A percentile compares a stretch with the other conserved stretches of the same genome.
Conservation (phyloP, 2,329 filamentous ascomycete genomes). For the Ophiosphaerella narmari region DNA sequence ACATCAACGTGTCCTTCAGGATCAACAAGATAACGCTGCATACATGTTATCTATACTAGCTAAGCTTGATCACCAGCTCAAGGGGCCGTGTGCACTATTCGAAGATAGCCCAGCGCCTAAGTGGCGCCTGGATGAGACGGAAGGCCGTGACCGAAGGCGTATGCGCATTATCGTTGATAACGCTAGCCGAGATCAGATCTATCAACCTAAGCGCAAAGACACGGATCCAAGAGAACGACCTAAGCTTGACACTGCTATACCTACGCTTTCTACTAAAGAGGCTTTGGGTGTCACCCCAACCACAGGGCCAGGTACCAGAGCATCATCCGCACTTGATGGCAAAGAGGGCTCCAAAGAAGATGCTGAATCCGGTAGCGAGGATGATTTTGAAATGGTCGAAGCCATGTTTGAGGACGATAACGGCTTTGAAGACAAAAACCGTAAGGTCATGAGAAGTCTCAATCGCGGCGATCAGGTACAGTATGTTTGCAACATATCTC, state of each 20-base stretch:
- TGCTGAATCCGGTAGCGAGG: constrained; percentile 63
- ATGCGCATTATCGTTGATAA: constrained; percentile 82
- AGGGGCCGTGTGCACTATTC: constrained; percentile 80
- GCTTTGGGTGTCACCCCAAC: constrained; percentile 37
- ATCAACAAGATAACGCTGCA: constrained; percentile 86
- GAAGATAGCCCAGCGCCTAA: constrained; percentile 67
- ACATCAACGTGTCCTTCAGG: constrained; percentile 84
- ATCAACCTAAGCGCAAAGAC: constrained; percentile 81
- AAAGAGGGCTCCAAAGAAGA: constrained; percentile 46
- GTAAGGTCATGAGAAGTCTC: constrained; percentile 93
- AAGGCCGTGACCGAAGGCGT: constrained; percentile 94
- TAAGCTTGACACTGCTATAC: constrained; percentile 53
- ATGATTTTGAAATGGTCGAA: constrained; percentile 95
- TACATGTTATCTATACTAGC: constrained; percentile 77
- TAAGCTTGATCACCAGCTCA: constrained; percentile 78
- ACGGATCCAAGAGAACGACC: constrained; percentile 57
- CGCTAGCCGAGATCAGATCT: constrained; percentile 67
- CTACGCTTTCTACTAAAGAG: constrained; percentile 34
- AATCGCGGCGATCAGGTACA: constrained; percentile 91
- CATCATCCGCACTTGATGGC: constrained; percentile 22
- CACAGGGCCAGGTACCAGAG: constrained; percentile 21
- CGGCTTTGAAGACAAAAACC: constrained; percentile 94
- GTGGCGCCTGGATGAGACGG: constrained; percentile 94
- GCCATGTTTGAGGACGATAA: constrained; percentile 86
- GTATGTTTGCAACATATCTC: constrained; percentile 91